Conservation (phyloP, 306 rosid species). For the Quercus dentata region DNA sequence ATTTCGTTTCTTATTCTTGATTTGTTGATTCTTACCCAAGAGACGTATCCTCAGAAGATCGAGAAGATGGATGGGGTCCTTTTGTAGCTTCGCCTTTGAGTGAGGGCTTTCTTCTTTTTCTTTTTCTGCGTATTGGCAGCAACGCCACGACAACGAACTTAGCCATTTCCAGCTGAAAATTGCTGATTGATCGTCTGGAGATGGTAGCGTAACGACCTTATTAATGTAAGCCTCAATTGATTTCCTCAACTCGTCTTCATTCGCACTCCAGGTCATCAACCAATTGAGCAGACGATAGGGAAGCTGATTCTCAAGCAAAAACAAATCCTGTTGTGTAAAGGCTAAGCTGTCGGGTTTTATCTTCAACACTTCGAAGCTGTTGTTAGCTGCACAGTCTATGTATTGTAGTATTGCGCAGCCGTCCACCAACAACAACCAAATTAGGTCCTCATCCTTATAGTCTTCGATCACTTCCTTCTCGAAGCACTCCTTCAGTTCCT, state of each 20-base stretch:
- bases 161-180: too few relatives aligned
- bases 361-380: accelerated
- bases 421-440: slow-evolving; percentile 25
- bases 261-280: not conserved
- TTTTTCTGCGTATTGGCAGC: too few relatives aligned
- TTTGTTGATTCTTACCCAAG: too few relatives aligned
- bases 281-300: slow-evolving; percentile 10
- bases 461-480: slow-evolving; percentile 8
- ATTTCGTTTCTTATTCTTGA: too few relatives aligned
- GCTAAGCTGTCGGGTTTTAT: not conserved
- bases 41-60: too few relatives aligned
- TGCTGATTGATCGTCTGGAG: too few relatives aligned
- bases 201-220: accelerated
- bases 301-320: slow-evolving; percentile 30
- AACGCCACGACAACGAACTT: too few relatives aligned
- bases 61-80: too few relatives aligned
- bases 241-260: accelerated
- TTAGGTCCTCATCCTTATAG: slow-evolving; percentile 20
- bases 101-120: too few relatives aligned
- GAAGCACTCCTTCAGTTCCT: slow-evolving; percentile 2
- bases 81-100: too few relatives aligned
- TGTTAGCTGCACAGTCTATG: too few relatives aligned
- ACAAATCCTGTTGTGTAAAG: slow-evolving; percentile 4
- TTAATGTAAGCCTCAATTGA: too few relatives aligned
- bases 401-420: not conserved